These are phyloP conservation scores for Neopestalotiopsis rosae DNA, from an alignment of 2,329 filamentous ascomycete genomes.

Conservation along the genomic window DNA sequence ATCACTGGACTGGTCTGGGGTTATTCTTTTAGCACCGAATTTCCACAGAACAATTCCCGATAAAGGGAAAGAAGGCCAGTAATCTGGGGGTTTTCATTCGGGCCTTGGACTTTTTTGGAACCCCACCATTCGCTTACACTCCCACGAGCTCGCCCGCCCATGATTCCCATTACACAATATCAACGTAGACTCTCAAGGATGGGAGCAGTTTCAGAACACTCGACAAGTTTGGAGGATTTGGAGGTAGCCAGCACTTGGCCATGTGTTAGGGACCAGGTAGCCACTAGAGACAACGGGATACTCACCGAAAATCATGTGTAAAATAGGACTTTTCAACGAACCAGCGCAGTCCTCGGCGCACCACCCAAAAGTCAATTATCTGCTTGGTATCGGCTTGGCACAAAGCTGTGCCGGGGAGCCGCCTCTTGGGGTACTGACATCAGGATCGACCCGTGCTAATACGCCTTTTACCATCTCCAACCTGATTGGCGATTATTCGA, in stretches of 20 bases:
- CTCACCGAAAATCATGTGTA: not conserved
- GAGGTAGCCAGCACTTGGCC: not conserved
- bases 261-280: not conserved
- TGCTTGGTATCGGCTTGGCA: not conserved
- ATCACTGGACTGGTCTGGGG: not conserved
- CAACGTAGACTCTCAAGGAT: not conserved
- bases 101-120: not conserved
- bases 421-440: not conserved
- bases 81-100: not conserved
- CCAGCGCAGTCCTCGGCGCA: not conserved
- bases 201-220: not conserved
- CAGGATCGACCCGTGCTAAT: conserved; percentile 1
- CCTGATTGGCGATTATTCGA: conserved; percentile 1
- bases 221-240: not conserved
- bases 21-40: not conserved
- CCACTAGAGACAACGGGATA: not conserved
- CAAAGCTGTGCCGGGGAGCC: not conserved
- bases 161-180: conserved; percentile 2
- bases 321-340: not conserved
- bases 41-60: not conserved
- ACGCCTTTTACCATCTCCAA: not conserved
- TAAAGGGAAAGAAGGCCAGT: not conserved
- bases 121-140: not conserved
- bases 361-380: not conserved
- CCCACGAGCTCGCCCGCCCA: not conserved